phyloP scores from a whole-genome alignment of 2,329 filamentous ascomycete species.

The Aspergillus sp. region DNA sequence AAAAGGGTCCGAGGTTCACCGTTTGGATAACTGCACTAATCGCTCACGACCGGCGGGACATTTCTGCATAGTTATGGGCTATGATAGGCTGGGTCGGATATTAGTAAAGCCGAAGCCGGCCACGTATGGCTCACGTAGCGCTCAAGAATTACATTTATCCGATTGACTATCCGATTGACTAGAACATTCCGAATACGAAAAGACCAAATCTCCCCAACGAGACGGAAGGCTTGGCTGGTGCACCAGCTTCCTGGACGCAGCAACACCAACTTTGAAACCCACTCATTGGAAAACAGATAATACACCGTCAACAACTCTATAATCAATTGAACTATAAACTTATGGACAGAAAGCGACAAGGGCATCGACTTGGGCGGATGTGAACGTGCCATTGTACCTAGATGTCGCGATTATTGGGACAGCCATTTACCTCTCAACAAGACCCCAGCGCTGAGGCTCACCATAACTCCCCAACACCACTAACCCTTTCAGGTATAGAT shows the following conservation, averaged over 20 bases:
- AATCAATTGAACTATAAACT: not conserved
- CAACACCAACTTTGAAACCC: too few species aligned
- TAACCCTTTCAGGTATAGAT: too few species aligned
- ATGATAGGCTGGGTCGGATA: too few species aligned
- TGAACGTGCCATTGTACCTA: not conserved
- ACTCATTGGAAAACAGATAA: not conserved
- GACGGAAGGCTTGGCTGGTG: too few species aligned
- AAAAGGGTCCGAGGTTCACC: too few species aligned
- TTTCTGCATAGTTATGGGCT: too few species aligned
- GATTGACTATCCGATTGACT: too few species aligned
- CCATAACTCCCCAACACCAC: not conserved
- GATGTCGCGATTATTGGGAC: not conserved
- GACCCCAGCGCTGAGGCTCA: not conserved
- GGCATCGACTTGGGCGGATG: not conserved
- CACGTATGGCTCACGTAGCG: not conserved
- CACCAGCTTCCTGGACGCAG: too few species aligned
- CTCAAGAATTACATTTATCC: not conserved
- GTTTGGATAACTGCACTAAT: too few species aligned
- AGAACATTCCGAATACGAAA: too few species aligned
- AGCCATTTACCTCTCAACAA: not conserved
- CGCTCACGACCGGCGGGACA: too few species aligned
- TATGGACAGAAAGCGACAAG: not conserved
- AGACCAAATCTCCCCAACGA: too few species aligned
- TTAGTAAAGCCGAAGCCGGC: not conserved
- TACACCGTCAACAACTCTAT: not conserved